Evolutionary conservation across 495 filamentous ascomycete species (phyloP).

Genomic region (Neurospora cerealis): DNA sequence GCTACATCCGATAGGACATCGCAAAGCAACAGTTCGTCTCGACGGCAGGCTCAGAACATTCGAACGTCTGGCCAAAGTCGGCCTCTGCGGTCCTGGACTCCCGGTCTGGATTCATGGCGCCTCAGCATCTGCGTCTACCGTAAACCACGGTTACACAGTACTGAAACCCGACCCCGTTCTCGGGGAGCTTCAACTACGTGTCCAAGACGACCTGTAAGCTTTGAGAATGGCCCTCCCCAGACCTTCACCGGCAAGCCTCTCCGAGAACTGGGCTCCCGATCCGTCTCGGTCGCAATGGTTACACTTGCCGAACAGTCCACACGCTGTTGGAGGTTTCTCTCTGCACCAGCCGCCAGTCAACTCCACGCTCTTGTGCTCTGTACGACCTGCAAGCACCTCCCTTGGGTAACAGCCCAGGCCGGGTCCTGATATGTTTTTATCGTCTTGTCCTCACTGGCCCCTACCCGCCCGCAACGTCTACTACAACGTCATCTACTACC

Average conservation of each 20-base stretch:
- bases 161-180: not conserved
- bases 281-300: not conserved
- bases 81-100: not conserved
- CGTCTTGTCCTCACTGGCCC: not conserved
- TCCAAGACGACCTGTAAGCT: not conserved
- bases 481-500: not conserved
- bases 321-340: not conserved
- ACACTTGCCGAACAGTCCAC: not conserved
- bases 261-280: not conserved
- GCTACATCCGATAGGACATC: conserved; percentile 20
- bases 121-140: not conserved
- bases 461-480: not conserved
- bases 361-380: not conserved
- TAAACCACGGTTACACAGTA: not conserved
- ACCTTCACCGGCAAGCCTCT: not conserved
- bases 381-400: not conserved
- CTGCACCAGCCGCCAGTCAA: not conserved
- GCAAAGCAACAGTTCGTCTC: not conserved
- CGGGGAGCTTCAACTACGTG: not conserved
- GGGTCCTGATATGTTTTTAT: not conserved
- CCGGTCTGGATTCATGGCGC: not conserved
- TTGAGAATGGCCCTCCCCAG: not conserved
- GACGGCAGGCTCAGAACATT: not conserved
- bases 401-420: not conserved
- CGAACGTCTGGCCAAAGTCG: not conserved